Conservation (phyloP, 2,329 filamentous ascomycete species). For the Epichloe hybrida region DNA sequence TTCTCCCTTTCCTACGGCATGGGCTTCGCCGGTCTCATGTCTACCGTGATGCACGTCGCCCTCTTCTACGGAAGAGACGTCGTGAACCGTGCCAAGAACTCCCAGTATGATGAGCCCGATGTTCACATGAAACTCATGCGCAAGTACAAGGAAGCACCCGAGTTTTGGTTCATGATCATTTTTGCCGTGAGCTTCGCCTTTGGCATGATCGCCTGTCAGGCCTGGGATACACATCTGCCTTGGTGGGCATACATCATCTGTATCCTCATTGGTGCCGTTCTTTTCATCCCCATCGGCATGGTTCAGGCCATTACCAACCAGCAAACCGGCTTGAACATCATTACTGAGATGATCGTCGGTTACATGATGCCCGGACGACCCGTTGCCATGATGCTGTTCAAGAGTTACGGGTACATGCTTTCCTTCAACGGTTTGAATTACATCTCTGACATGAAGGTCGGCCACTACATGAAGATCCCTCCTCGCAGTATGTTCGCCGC, state of each 20-base stretch:
- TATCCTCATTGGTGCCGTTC: conserved; percentile 25
- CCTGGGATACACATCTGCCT: conserved; percentile 27
- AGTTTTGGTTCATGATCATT: conserved; percentile 42
- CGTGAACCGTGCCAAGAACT: conserved; percentile 17
- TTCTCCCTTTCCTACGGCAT: conserved; percentile 43
- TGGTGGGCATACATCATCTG: conserved; percentile 30
- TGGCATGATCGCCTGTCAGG: conserved; percentile 23
- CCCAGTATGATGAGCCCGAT: conserved; percentile 30
- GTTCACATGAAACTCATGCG: conserved; percentile 42
- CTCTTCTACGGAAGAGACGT: conserved; percentile 41
- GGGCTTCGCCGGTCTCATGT: conserved; percentile 40
- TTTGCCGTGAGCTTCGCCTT: conserved; percentile 36
- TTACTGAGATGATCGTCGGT: conserved; percentile 35
- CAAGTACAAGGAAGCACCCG: conserved; percentile 39
- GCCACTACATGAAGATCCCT: conserved; percentile 40
- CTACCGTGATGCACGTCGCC: conserved; percentile 36
- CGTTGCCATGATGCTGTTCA: conserved; percentile 38
- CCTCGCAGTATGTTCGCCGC: conserved; percentile 35
- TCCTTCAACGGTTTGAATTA: conserved; percentile 33
- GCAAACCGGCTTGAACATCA: conserved; percentile 33
- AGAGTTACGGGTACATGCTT: conserved; percentile 32
- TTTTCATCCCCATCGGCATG: conserved; percentile 30
- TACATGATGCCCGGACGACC: conserved; percentile 34
- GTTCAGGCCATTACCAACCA: conserved; percentile 36
- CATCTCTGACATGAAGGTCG: conserved; percentile 36